A percentile compares a stretch with the other conserved stretches of the same genome.
Evolutionary conservation across 2,329 filamentous ascomycete genomes (phyloP).

Genomic region (Trichophyton benhamiae): DNA sequence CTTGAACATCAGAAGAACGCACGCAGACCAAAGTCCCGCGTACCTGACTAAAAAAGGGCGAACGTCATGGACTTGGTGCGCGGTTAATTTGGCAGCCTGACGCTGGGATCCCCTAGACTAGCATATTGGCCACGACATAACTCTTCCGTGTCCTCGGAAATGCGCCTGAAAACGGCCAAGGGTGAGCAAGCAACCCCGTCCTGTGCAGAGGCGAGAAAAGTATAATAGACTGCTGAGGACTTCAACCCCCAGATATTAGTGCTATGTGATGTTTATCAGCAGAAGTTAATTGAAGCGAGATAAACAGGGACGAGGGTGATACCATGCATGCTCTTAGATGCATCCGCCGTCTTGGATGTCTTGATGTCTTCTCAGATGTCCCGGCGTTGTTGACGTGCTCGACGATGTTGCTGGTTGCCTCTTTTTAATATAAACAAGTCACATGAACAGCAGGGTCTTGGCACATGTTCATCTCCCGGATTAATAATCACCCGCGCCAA

Average conservation of each 20-base stretch:
- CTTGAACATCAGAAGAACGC: background rate
- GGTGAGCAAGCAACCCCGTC: background rate
- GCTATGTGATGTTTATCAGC: background rate
- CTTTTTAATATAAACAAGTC: background rate
- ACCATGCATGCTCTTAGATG: background rate
- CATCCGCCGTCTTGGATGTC: background rate
- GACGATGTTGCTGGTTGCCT: background rate
- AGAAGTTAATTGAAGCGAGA: background rate
- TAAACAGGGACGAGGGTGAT: background rate
- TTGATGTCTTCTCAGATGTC: background rate
- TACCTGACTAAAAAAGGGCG: background rate
- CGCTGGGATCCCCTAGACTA: background rate
- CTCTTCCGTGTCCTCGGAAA: background rate
- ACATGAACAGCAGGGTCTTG: background rate
- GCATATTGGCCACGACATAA: background rate
- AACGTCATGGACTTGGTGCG: background rate
- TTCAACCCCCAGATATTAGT: background rate
- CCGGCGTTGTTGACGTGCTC: background rate
- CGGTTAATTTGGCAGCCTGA: background rate
- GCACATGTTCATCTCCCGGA: background rate
- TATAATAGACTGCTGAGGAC: background rate
- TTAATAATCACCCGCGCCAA: background rate
- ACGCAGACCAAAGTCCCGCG: background rate
- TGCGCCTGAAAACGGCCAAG: background rate
- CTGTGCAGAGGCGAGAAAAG: slow-evolving; percentile 2